Conservation (phyloP, 176 grass and related monocot species). For the Carex myosuroides region DNA sequence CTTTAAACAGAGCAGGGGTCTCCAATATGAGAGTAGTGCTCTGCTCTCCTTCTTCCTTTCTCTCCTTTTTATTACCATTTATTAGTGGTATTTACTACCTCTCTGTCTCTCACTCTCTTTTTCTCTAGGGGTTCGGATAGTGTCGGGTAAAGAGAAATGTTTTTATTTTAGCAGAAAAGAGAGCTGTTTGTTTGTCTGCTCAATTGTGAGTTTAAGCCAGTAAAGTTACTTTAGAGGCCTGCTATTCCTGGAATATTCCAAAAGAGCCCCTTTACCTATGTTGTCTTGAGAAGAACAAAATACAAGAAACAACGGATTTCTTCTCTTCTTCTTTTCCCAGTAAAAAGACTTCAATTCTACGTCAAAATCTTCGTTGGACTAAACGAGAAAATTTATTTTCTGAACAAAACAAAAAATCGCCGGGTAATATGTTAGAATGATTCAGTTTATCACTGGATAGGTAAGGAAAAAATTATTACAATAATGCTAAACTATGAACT, state of each 20-base stretch:
- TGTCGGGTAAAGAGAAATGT: constrained; percentile 18
- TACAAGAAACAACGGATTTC: background rate
- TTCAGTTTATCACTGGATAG: too few relatives aligned
- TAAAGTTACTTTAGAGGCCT: constrained; percentile 23
- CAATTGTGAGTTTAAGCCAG: constrained; percentile 6
- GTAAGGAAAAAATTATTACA: too few relatives aligned
- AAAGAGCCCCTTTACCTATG: constrained; percentile 16
- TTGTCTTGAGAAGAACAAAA: background rate
- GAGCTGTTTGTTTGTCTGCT: constrained; percentile 24
- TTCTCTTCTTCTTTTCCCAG: background rate
- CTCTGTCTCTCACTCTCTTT: constrained; percentile 1
- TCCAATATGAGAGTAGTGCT: constrained; percentile 9
- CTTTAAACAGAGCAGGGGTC: constrained; percentile 11
- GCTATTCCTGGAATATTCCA: constrained; percentile 24
- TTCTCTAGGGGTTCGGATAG: background rate
- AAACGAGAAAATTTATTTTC: background rate
- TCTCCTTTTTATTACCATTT: constrained; percentile 42
- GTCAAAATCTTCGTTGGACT: background rate
- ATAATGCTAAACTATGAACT: too few relatives aligned
- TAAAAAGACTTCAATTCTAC: background rate
- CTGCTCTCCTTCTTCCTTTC: constrained; percentile 8
- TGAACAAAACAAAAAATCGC: background rate
- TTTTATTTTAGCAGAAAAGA: constrained; percentile 6
- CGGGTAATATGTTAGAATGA: too few relatives aligned
- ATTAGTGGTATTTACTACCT: constrained; percentile 25